Evolutionary conservation across 2,329 filamentous ascomycete species (phyloP), one percentile per base, ranked within the genome.

Genomic region (Emmonsiellopsis sp.): DNA sequence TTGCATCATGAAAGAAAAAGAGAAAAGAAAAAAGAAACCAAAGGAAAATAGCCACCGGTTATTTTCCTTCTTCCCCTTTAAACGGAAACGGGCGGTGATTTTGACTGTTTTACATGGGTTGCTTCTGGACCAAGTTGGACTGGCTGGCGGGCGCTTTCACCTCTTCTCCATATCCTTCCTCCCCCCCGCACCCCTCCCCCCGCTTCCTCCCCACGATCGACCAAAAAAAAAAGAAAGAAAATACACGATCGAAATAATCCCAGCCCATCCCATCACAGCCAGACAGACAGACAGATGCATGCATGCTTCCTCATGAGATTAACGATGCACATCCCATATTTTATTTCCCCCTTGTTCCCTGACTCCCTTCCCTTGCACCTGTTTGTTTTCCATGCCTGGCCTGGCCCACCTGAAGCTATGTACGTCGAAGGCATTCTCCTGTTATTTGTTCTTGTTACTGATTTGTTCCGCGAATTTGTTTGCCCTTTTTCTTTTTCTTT

Each of bases 391-490:
- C 52, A 3, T 26, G 20, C 20, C 20, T 26, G 20, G n/a, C n/a
- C n/a, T n/a, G n/a, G n/a, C 20, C 20, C 20, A 5, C 20, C 20
- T 26, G 20, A 26, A 26, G 20, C 20, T 26, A 26, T 5, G 20
- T 26, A 26, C 20, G 20, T 26, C 20, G 20, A 26, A 26, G 20
- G 20, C n/a, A 26, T 26, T 26, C 20, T 26, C 20, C 20, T 54
- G 54, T 13, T 20, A 35, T 46, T 41, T 34, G n/a, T 52, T 37
- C 20, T 26, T 26, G 20, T 52, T 15, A 16, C 16, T 35, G 26
- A 30, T 56, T 54, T 46, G 51, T 52, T 57, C 43, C 13, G 26
- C 13, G 6, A 48, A 31, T 57, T 60, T 65, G 61, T 61, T 52
- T 63, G 61, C 53, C 55, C 20, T 37, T 26, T 41, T 50, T 34